Base-by-base conservation (phyloP, 108 stramenopile species). In the Skeletonema menzelii region DNA sequence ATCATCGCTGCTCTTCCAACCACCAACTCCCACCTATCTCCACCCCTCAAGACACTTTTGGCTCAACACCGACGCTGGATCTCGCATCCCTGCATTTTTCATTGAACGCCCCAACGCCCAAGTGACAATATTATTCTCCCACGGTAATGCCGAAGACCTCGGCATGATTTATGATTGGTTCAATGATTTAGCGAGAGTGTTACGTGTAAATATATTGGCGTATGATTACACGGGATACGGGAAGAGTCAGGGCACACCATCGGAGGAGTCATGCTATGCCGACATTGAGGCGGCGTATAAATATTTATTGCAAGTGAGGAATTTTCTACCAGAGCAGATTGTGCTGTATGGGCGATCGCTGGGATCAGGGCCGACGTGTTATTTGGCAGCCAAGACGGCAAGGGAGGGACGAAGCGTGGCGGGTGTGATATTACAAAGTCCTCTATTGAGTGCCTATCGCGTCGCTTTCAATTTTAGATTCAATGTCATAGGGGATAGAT, bases 121-220 rank as follows among this genome's bases (percentile, higher is more conserved):
- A 37, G 88, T 93, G 3, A 95, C 96, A 46, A 92, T 97, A 70
- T 75, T 97, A 5, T 97, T 97, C 69, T 92, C 89, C 6, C 96
- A 97, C 76, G 95, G 94, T 37, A 97, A 97, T 82, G 94, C 95
- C 14, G 96, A 97, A 69, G 97, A 97, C 55, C 59, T 97, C 27
- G 95, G 94, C 11, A 95, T 96, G 92, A 96, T 96, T 20, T 96
- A 91, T 73, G 89, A 92, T 69, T 97, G 96, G 96, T 97, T 97
- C 82, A 88, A 84, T 49, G 96, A 97, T 62, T 65, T 97, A 12
- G 80, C 91, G 4, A 57, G 92, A 58, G 91, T 95, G 3, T 68
- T 97, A 27, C 86, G 91, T 59, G 98, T 98, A 12, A 99, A 99
- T 65, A 97, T 99, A 19, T 84, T 99, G 85, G 96, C 94, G 11